Evolutionary conservation across 441 rosid genomes (phyloP), one percentile per base, ranked within the genome.

Genomic region (Melastoma candidum): DNA sequence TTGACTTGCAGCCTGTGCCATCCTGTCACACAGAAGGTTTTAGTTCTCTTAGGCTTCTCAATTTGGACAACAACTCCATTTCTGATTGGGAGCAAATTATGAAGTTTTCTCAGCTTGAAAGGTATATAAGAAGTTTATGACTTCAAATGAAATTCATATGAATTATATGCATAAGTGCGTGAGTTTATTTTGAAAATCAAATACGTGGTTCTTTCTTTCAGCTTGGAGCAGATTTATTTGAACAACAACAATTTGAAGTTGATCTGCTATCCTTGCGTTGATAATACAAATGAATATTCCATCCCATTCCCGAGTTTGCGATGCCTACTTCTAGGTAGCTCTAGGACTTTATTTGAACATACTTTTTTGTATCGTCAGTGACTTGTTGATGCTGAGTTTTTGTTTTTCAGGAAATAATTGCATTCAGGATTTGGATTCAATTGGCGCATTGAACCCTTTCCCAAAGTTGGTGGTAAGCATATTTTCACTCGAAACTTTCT

Each of bases 141-240:
- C 29, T n/a, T 7, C 11, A 47, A 32, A 32, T 8, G 5, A 3
- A 3, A 12, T 26, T 47, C 52, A 12, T 11, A 13, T 27, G 27
- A 24, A 12, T 14, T n/a, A 47, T 8, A 10, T 6, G 26, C 47
- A 53, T 54, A 12, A 43, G 26, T 29, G 10, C 11, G 10, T 26
- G 6, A 5, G 22, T 54, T 44, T 39, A 53, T 46, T 56, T 49
- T 25, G 12, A 55, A 52, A 52, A 24, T 44, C 32, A 26, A 60
- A 50, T 2, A 58, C 9, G 14, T 56, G 48, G n/a, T 68, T 59
- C 59, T 11, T 50, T 8, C 57, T 49, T 56, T 61, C 84, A 92
- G 98, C 68, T 84, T 92, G 82, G 85, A 82, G 81, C 82, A 79
- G 69, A 90, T 92, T 59, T 77, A 88, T 67, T 68, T 88, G 78